Conservation (phyloP, 352 stramenopile species). For the Thraustotheca clavata region DNA sequence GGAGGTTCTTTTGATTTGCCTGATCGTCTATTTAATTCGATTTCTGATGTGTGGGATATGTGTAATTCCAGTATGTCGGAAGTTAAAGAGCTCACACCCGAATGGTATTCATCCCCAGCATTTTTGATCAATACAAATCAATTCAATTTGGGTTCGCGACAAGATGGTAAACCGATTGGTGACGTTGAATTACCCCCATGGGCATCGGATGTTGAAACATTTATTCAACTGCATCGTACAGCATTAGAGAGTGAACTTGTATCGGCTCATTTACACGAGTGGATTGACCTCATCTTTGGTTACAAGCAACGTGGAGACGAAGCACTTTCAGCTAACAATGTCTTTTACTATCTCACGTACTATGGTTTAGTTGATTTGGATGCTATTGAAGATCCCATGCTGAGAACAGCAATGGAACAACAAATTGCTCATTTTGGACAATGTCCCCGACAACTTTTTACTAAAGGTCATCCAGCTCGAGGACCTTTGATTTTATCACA, state of each 20-base stretch:
- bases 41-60: conserved; percentile 95
- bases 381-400: conserved; percentile 89
- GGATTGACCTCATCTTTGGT: conserved; percentile 99
- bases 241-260: conserved; percentile 98
- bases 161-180: conserved; percentile 71
- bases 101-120: conserved; percentile 93
- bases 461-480: conserved; percentile 57
- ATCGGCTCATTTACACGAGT: conserved; percentile 94
- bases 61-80: conserved; percentile 96
- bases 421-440: conserved; percentile 99
- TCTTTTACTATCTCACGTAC: conserved; percentile 94
- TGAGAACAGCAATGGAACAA: conserved; percentile 91
- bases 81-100: conserved; percentile 98
- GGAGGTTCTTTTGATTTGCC: conserved; percentile 95
- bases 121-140: conserved; percentile 96
- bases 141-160: conserved; percentile 90
- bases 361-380: conserved; percentile 96
- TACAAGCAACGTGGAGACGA: conserved; percentile 95
- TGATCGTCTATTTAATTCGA: conserved; percentile 96
- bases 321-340: conserved; percentile 91
- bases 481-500: not conserved
- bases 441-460: conserved; percentile 94
- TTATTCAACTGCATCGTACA: conserved; percentile 92
- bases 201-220: conserved; percentile 92
- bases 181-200: conserved; percentile 96